phyloP scores from a whole-genome alignment of 257 asterid species.

The Marsdenia floribunda region DNA sequence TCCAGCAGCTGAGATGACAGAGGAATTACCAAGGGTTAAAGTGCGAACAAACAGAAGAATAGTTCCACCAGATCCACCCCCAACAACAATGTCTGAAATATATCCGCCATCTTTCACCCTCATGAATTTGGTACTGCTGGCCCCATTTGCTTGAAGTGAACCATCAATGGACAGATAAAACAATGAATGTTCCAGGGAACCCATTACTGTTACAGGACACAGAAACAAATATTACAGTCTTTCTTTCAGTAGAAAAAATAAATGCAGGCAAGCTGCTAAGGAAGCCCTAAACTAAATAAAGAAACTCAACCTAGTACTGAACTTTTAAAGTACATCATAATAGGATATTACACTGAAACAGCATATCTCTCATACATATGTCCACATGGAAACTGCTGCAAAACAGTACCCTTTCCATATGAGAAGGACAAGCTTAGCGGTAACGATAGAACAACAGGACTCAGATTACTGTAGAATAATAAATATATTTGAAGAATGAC shows the following conservation, averaged over 20 bases:
- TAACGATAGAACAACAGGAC: neutral
- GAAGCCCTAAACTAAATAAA: neutral
- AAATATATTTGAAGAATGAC: neutral
- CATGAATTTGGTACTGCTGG: constrained; percentile 47
- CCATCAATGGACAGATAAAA: constrained; percentile 61
- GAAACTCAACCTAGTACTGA: neutral
- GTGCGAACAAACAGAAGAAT: constrained; percentile 69
- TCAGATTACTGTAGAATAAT: neutral
- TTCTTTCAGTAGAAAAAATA: no score
- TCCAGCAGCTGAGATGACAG: constrained; percentile 61
- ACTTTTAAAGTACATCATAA: neutral
- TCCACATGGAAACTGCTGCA: neutral
- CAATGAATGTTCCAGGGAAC: constrained; percentile 71
- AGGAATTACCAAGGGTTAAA: constrained; percentile 44
- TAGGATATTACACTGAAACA: neutral
- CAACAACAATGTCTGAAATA: constrained; percentile 50
- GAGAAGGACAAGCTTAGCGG: neutral
- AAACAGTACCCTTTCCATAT: neutral
- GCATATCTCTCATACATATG: neutral
- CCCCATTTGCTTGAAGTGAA: constrained; percentile 71
- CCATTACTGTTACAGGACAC: constrained; percentile 55
- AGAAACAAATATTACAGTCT: neutral
- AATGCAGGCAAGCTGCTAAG: neutral
- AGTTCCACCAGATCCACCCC: constrained; percentile 97
- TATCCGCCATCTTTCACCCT: constrained; percentile 30